Percentiles rank a stretch among this genome's conserved stretches.
phyloP scores from a whole-genome alignment of 805 yeast genomes.

The Kregervanrija pseudodelftensis region DNA sequence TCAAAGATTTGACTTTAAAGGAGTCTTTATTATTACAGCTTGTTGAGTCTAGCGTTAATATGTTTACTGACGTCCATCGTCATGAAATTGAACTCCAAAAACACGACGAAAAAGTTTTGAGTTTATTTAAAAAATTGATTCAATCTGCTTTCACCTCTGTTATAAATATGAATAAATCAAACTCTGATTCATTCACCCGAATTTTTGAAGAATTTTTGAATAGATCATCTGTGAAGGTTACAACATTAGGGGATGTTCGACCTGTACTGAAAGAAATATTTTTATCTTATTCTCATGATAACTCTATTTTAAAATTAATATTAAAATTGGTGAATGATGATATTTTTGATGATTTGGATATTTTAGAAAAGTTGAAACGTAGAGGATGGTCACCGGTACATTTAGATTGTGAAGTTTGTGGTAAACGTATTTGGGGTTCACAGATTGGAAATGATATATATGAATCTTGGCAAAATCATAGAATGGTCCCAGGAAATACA shows the following conservation, averaged over 20 bases:
- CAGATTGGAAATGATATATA: conserved; percentile 43
- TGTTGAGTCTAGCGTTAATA: conserved; percentile 31
- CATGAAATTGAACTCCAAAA: conserved; percentile 1
- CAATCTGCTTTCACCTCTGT: conserved; percentile 37
- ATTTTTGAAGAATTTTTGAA: conserved; percentile 51
- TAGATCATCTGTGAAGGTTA: conserved; percentile 37
- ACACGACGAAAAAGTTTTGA: conserved; percentile 15
- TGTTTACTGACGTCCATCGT: conserved; percentile 25
- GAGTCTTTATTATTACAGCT: conserved; percentile 34
- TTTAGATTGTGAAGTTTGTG: conserved; percentile 70
- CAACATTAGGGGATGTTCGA: conserved; percentile 54
- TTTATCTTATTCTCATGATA: conserved; percentile 58
- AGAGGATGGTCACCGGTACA: conserved; percentile 58
- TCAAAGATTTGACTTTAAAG: conserved; percentile 19
- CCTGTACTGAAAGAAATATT: conserved; percentile 56
- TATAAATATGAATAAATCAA: conserved; percentile 25
- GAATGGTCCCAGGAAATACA: conserved; percentile 8
- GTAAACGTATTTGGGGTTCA: conserved; percentile 64
- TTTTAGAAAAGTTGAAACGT: conserved; percentile 33
- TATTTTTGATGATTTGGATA: conserved; percentile 39
- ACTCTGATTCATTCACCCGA: conserved; percentile 38
- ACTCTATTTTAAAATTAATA: conserved; percentile 43
- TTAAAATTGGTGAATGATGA: conserved; percentile 50
- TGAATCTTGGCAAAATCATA: conserved; percentile 49
- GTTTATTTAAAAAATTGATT: conserved; percentile 31